Evolutionary conservation across 2,329 filamentous ascomycete genomes (phyloP).

Genomic region (Pyrenophora tritici-repentis): DNA sequence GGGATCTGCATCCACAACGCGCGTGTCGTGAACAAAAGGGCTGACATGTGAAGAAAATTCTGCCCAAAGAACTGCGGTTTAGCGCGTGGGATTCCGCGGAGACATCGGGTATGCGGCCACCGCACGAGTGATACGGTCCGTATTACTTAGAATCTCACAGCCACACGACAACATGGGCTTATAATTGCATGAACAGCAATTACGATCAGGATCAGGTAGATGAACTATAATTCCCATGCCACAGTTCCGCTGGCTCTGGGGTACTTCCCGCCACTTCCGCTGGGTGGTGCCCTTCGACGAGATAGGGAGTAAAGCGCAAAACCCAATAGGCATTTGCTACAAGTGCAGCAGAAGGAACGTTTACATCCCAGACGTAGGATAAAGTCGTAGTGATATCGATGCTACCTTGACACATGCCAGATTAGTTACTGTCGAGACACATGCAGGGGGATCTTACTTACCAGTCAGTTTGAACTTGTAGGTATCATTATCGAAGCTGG

Average conservation of each 20-base stretch:
- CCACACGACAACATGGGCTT: too few relatives aligned
- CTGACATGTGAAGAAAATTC: too few relatives aligned
- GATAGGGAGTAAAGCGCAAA: slow-evolving; percentile 18
- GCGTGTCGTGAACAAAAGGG: too few relatives aligned
- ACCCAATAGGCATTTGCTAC: slow-evolving; percentile 18
- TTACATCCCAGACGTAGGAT: slow-evolving; percentile 23
- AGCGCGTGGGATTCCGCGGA: too few relatives aligned
- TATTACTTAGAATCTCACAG: too few relatives aligned
- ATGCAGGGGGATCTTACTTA: slow-evolving; percentile 6
- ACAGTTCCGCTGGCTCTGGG: slow-evolving; percentile 9
- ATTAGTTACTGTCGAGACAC: slow-evolving; percentile 1
- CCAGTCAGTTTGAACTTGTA: slow-evolving; percentile 21
- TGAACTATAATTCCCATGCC: slow-evolving; percentile 14
- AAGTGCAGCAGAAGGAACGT: slow-evolving; percentile 19
- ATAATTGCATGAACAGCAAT: too few relatives aligned
- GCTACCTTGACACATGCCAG: slow-evolving; percentile 9
- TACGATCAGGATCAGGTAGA: too few relatives aligned
- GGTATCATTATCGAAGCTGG: slow-evolving; percentile 13
- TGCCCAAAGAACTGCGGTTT: too few relatives aligned
- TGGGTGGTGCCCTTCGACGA: slow-evolving; percentile 6
- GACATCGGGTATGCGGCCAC: too few relatives aligned
- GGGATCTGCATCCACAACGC: too few relatives aligned
- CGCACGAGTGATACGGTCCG: too few relatives aligned
- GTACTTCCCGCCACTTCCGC: slow-evolving; percentile 7
- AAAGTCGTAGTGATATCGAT: slow-evolving; percentile 16